These are phyloP conservation scores for Dendrocalamus sinicus DNA, from an alignment of 176 grass and related monocot species.

Conservation along the genomic window DNA sequence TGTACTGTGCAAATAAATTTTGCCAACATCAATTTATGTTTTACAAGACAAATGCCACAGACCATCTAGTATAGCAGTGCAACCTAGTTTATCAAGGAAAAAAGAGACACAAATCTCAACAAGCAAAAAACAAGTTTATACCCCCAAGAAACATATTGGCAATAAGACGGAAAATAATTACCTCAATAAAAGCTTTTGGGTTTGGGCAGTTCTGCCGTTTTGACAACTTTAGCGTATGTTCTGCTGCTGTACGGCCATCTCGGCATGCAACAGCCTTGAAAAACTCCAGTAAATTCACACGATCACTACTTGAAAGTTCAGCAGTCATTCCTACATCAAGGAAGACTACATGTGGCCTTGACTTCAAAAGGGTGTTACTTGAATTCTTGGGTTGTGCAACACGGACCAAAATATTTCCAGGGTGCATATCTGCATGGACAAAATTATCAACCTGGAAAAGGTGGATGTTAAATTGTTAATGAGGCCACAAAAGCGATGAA, in stretches of 20 bases:
- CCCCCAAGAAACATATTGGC: background rate
- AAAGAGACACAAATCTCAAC: background rate
- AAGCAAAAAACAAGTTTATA: background rate
- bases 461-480: constrained; percentile 9
- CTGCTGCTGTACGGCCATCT: constrained; percentile 85
- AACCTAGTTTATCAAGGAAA: background rate
- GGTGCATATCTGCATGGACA: constrained; percentile 98
- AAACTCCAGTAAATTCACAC: constrained; percentile 87
- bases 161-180: constrained; percentile 41
- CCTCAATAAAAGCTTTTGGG: constrained; percentile 93
- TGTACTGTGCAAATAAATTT: background rate
- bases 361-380: constrained; percentile 70
- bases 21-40: background rate
- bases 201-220: constrained; percentile 94
- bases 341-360: constrained; percentile 93
- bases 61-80: background rate
- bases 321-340: constrained; percentile 99
- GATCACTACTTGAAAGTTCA: constrained; percentile 88
- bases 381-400: constrained; percentile 59
- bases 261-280: constrained; percentile 94
- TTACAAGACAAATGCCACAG: background rate
- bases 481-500: constrained; percentile 11
- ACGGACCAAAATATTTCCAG: constrained; percentile 97
- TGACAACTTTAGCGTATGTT: constrained; percentile 80
- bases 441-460: constrained; percentile 96